phyloP scores from a whole-genome alignment of 495 filamentous ascomycete genomes.

The Lasiosphaeris hirsuta region DNA sequence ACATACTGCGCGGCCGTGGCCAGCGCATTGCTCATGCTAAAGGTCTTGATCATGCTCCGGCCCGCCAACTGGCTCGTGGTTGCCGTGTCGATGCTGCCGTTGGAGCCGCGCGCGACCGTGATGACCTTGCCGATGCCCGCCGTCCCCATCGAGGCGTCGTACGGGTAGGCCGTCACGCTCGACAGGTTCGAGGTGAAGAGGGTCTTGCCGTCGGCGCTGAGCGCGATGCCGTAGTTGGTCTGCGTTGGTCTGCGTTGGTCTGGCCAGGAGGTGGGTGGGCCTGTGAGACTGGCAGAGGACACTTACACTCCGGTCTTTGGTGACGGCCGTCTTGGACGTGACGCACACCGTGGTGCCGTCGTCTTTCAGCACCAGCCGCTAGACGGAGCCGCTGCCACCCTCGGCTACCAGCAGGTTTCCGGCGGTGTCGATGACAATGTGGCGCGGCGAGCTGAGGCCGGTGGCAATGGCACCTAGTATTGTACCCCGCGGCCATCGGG shows the following conservation, averaged over 20 bases:
- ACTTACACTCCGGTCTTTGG: constrained; percentile 16
- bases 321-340: constrained; percentile 36
- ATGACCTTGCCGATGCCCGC: constrained; percentile 45
- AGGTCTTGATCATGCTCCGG: constrained; percentile 57
- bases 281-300: constrained; percentile 36
- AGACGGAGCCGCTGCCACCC: constrained; percentile 44
- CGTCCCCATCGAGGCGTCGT: constrained; percentile 46
- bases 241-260: too few relatives aligned
- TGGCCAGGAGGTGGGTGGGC: too few relatives aligned
- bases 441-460: constrained; percentile 47
- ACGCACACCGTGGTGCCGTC: constrained; percentile 47
- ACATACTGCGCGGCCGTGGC: constrained; percentile 40
- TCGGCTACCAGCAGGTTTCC: constrained; percentile 59
- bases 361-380: constrained; percentile 45
- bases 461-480: constrained; percentile 50
- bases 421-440: constrained; percentile 52
- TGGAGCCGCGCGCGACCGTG: constrained; percentile 57
- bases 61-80: constrained; percentile 45
- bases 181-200: constrained; percentile 57
- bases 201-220: constrained; percentile 58
- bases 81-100: constrained; percentile 52
- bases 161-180: constrained; percentile 55
- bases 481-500: constrained; percentile 52
- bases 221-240: constrained; percentile 61
- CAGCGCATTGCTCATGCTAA: constrained; percentile 45